phyloP scores from a whole-genome alignment of 1,284 basidiomycete genomes.

The Sanguinoderma infundibulare region DNA sequence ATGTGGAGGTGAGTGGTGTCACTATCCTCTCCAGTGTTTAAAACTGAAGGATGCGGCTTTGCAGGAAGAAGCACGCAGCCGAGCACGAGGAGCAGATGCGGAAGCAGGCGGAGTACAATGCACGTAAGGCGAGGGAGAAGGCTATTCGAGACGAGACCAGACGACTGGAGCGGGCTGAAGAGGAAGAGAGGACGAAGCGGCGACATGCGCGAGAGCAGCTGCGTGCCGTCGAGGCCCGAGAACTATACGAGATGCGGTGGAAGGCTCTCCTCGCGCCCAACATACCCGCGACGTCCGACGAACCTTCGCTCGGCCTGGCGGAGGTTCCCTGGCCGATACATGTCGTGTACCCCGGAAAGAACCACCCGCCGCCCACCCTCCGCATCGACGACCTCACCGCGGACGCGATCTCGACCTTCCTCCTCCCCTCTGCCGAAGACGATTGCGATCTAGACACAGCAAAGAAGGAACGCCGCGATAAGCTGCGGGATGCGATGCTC shows the following conservation, averaged over 20 bases:
- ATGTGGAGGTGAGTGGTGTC: conserved; percentile 72
- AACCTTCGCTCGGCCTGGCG: conserved; percentile 46
- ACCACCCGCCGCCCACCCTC: conserved; percentile 31
- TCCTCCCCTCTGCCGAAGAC: conserved; percentile 42
- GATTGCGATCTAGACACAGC: conserved; percentile 20
- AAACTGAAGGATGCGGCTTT: background rate
- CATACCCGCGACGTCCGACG: conserved; percentile 15
- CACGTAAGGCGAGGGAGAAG: conserved; percentile 57
- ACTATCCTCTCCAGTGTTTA: background rate
- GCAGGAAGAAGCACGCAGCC: conserved; percentile 67
- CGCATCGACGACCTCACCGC: conserved; percentile 56
- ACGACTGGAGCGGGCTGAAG: conserved; percentile 53
- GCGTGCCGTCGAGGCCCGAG: conserved; percentile 48
- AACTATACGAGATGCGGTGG: conserved; percentile 66
- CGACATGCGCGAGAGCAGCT: conserved; percentile 50
- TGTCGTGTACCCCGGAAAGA: conserved; percentile 27
- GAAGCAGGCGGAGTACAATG: conserved; percentile 52
- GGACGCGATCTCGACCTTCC: conserved; percentile 65
- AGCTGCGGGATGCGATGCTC: conserved; percentile 72
- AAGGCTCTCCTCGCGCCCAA: conserved; percentile 45
- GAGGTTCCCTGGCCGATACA: conserved; percentile 84
- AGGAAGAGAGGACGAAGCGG: conserved; percentile 51
- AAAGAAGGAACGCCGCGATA: conserved; percentile 54
- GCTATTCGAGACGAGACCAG: conserved; percentile 56
- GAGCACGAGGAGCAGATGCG: conserved; percentile 67